Evolutionary conservation across 805 yeast species (phyloP), one percentile per base, ranked within the genome.

Genomic region (Metschnikowia anglica): DNA sequence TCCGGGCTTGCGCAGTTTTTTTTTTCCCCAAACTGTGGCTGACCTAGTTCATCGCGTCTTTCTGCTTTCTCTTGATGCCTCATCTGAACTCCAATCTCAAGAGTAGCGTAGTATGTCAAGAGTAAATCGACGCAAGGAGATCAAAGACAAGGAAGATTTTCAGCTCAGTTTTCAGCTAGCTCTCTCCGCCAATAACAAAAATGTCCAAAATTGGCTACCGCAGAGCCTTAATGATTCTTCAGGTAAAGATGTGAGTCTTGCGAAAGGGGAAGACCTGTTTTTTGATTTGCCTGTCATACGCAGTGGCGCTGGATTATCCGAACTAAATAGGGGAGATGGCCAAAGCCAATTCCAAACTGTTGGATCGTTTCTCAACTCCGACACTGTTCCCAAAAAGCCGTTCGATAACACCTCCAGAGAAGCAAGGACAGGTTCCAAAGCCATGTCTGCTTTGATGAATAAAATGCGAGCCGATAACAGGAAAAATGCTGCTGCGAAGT

Each of bases 151-250:
- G 48, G 74, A 76, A 44, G 68, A 66, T 21, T 59, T 77, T 3
- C 80, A 73, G 45, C 66, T 76, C 12, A 62, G 62, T 41, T 70
- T 77, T 48, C 77, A 73, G 52, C 59, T 72, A 5, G 70, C 74
- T 4, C 55, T 77, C 5, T 49, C 66, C 3, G 61, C 62, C 23
- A 66, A 65, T 13, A 69, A 66, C 43, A 46, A 55, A 6, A 61
- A 56, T 28, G 70, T 70, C 1, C 37, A 60, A 25, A 63, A 68
- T 17, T 75, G 80, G 80, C 55, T 72, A 33, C 55, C 47, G 38
- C 37, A 31, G 3, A 26, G 39, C 12, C 27, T 21, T 3, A 38
- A 34, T 17, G 41, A 25, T 5, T 10, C 36, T 10, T 34, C 19
- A 4, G 13, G 34, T 25, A 35, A 21, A 12, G 16, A n/a, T 5